Conservation (phyloP, 2,329 filamentous ascomycete genomes). For the Cucurbitaria berberidis region DNA sequence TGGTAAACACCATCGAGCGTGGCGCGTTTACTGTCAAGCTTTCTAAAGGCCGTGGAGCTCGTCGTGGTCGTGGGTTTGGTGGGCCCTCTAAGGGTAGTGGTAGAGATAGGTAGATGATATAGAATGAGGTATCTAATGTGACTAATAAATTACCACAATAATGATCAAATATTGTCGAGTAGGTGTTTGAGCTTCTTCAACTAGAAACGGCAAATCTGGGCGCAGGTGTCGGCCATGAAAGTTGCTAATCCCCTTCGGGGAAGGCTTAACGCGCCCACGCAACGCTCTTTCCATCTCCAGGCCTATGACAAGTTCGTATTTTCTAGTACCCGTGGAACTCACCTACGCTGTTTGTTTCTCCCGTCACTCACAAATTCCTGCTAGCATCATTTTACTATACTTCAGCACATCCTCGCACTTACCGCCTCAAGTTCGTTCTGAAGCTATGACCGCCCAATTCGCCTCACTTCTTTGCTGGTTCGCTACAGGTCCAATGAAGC, state of each 20-base stretch:
- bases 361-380: too few species aligned
- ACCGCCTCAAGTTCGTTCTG: neutral
- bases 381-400: neutral
- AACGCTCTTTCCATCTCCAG: neutral
- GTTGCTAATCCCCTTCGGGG: neutral
- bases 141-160: neutral
- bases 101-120: neutral
- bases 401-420: neutral
- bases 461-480: neutral
- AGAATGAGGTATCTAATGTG: neutral
- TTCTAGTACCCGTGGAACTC: neutral
- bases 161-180: neutral
- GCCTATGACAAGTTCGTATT: neutral
- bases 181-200: too few species aligned
- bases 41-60: conserved; percentile 28
- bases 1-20: conserved; percentile 49
- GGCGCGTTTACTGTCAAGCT: conserved; percentile 48
- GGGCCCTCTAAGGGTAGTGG: conserved; percentile 26
- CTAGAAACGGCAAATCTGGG: neutral
- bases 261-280: neutral
- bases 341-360: too few species aligned
- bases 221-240: neutral
- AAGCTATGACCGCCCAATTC: neutral
- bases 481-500: neutral
- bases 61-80: conserved; percentile 25